Evolutionary conservation across 169 alveolate species (phyloP).

Genomic region (Cystoisospora suis): DNA sequence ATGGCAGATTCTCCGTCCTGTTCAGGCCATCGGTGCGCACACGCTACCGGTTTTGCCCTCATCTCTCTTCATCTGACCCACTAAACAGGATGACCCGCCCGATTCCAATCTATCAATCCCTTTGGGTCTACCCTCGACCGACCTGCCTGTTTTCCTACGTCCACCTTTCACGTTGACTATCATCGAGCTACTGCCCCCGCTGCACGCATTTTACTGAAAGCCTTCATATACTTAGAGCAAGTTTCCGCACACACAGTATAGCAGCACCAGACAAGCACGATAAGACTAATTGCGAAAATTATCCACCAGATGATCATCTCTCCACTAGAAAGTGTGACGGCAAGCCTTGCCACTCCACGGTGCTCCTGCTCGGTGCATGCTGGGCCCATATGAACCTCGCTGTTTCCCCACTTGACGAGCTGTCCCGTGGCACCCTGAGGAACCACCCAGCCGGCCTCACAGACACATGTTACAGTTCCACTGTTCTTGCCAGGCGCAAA

Average conservation of each 20-base stretch:
- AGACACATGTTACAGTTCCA: constrained; percentile 63
- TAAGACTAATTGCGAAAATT: constrained; percentile 25
- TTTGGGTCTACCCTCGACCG: not conserved
- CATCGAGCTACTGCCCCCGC: not conserved
- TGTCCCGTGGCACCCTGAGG: constrained; percentile 54
- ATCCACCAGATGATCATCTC: constrained; percentile 64
- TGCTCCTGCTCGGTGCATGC: constrained; percentile 56
- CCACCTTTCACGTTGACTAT: not conserved
- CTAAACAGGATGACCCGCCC: not conserved
- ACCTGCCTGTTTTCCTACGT: not conserved
- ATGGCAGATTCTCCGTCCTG: no score
- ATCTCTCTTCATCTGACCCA: no score
- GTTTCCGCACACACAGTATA: constrained; percentile 54
- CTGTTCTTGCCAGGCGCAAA: constrained; percentile 64
- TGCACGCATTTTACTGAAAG: not conserved
- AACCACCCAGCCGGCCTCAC: constrained; percentile 56
- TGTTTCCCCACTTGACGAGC: constrained; percentile 55
- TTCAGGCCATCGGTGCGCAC: no score
- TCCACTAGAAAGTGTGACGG: constrained; percentile 41
- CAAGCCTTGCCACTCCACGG: constrained; percentile 57
- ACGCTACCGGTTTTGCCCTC: no score
- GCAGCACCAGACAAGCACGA: constrained; percentile 63
- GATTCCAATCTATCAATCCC: not conserved
- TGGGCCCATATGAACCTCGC: constrained; percentile 60
- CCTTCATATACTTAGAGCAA: constrained; percentile 1